Evolutionary conservation across 805 yeast species (phyloP), one percentile per base, ranked within the genome.

Genomic region (Nakazawaea pomicola): DNA sequence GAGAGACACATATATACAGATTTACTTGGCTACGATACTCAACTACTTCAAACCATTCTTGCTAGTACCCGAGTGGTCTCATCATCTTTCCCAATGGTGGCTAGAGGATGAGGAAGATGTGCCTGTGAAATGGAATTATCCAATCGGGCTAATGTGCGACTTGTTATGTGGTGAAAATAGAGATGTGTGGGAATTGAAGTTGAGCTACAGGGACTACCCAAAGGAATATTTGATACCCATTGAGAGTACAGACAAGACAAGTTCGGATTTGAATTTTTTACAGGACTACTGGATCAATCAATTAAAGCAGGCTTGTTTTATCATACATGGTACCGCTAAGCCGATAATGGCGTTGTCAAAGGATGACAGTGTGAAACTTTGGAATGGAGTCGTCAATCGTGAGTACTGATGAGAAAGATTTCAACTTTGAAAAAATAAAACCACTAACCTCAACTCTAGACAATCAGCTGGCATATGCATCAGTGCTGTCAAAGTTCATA

Each of bases 251-350:
- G n/a, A 34, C 41, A 31, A 25, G 17, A 36, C 38, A n/a, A 24
- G 21, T 10, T 9, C 20, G 9, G 20, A 30, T 11, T 29, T 33
- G 23, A 29, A 29, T 15, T 54, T 67, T 10, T 48, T 77, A 44
- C 68, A 60, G 33, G 73, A 70, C 38, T 70, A 75, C 37, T 80
- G 93, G 81, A 63, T 80, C 46, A 89, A 91, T 55, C 88, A 79
- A 45, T 62, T 88, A 55, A 91, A 93, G 53, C 97, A 91, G 54
- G 74, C 88, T 4, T 78, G 88, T 52, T 87, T 71, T 52, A 76
- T 88, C 0, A 57, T 84, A 28, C 78, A 81, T 48, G 95, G 95
- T 0, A 73, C 77, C n/a, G 72, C 95, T 5, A 87, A 83, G 46
- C 72, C 78, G 2, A 75, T 91, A n/a, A 83, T 91, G 95, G 69